These are phyloP conservation scores for Penicillium sp. DNA, from an alignment of 2,329 filamentous ascomycete genomes.

Conservation along the genomic window DNA sequence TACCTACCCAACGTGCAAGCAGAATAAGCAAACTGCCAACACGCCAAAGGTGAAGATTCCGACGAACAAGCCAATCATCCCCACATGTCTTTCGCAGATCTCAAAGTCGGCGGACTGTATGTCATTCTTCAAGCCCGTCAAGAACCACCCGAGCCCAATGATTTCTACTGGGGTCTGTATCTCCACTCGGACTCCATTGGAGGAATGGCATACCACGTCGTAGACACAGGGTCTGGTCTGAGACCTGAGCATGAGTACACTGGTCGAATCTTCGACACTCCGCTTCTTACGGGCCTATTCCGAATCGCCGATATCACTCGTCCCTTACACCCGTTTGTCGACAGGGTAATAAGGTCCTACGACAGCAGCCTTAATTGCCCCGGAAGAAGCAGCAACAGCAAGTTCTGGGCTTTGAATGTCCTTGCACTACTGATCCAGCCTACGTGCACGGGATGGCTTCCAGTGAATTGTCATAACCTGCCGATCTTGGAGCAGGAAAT, in stretches of 20 bases:
- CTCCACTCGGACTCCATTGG: constrained; percentile 14
- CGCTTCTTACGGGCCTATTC: constrained; percentile 24
- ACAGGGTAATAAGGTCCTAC: constrained; percentile 18
- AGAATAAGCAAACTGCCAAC: background rate
- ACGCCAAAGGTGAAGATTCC: background rate
- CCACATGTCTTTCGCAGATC: constrained; percentile 1
- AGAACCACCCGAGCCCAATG: constrained; percentile 23
- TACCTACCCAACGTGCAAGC: background rate
- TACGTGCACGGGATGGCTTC: background rate
- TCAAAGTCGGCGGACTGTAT: constrained; percentile 18
- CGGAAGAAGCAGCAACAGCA: constrained; percentile 16
- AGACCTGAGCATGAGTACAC: constrained; percentile 19
- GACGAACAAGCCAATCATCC: background rate
- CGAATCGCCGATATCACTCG: constrained; percentile 19
- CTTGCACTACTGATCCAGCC: constrained; percentile 12
- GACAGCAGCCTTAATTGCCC: constrained; percentile 18
- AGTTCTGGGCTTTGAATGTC: constrained; percentile 20
- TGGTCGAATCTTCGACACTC: constrained; percentile 17
- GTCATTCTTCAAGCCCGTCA: constrained; percentile 26
- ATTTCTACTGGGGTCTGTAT: constrained; percentile 34
- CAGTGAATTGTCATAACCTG: constrained; percentile 12
- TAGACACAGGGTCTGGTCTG: constrained; percentile 17
- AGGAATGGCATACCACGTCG: constrained; percentile 25
- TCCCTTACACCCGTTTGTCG: constrained; percentile 8
- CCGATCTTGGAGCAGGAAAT: constrained; percentile 18